Conservation (phyloP, 352 stramenopile species). For the Pythium coloratum region DNA sequence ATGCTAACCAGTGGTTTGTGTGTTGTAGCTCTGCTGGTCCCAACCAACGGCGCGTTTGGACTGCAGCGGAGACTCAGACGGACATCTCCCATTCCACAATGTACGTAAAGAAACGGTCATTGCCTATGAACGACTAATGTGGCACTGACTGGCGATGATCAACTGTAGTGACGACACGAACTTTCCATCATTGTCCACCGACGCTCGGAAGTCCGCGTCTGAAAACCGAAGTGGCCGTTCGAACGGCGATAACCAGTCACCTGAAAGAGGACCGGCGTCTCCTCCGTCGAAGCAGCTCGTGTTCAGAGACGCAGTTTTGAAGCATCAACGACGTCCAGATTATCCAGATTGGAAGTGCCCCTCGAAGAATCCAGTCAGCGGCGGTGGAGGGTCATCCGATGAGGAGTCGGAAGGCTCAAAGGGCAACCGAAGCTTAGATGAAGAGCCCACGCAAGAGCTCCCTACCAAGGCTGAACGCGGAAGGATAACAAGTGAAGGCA, state of each 20-base stretch:
- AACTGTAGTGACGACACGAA: constrained; percentile 14
- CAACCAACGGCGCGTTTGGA: not conserved
- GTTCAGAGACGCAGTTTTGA: constrained; percentile 60
- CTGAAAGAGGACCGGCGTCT: not conserved
- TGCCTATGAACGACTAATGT: not conserved
- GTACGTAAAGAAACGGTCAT: not conserved
- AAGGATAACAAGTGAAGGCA: not conserved
- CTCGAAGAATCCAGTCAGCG: constrained; percentile 6
- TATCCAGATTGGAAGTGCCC: constrained; percentile 2
- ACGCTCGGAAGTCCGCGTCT: not conserved
- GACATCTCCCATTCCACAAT: not conserved
- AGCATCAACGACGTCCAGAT: constrained; percentile 26
- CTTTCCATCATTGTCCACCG: constrained; percentile 18
- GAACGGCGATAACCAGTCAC: constrained; percentile 3
- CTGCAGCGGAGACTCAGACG: not conserved
- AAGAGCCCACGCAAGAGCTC: not conserved
- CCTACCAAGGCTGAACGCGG: not conserved
- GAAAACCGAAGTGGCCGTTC: not conserved
- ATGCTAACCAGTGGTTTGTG: not conserved
- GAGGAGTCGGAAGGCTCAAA: not conserved
- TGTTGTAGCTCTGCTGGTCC: not conserved
- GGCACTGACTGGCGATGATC: not conserved
- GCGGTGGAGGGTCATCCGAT: constrained; percentile 16
- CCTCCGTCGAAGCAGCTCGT: constrained; percentile 34
- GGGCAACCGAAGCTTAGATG: constrained; percentile 4